Base-by-base conservation (phyloP, 2,329 filamentous ascomycete species). In the Sporothrix brasiliensis region DNA sequence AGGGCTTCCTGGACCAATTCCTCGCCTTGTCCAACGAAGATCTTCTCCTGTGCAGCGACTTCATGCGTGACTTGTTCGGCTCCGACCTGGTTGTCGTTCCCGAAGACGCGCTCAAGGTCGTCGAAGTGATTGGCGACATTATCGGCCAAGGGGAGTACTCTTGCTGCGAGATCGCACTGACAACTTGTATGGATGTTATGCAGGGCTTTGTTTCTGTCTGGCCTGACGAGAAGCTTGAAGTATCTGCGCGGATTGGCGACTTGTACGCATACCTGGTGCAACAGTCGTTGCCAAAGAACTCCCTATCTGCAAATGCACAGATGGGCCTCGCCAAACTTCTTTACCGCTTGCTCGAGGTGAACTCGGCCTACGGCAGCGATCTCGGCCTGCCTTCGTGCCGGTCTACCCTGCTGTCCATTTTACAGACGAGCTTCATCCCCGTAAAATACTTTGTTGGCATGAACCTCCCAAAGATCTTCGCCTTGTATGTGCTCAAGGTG, bases 181-280 rank as follows among this genome's bases (percentile, higher is more conserved):
- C 85, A 58, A 82, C 89, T 21, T 90, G 89, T 73, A 83, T 97
- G 30, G 87, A 90, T 61, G 81, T 92, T 69, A 85, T 97, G 77
- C 81, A 86, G 67, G 87, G 86, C 49, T 84, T 92, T 67, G 85
- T 88, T 52, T 79, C 81, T 14, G 81, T 87, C 52, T 95, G 92
- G 92, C 80, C 84, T 1, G 83, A 87, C 27, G 83, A 86, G 53
- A 81, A 83, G 27, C 84, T 86, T 47, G 82, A 88, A 0, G 81
- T 97, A 2, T 85, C 85, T n/a, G 85, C 87, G 3, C 84, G 86
- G 53, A 92, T 90, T 3, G 86, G 88, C 24, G 90, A 96, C 72
- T 81, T 97, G 24, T 98, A 98, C 78, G 81, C 86, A 58, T 92
- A 93, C 82, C 90, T 95, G 74, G 85, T 93, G 61, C 87, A 87